A percentile compares a stretch with the other conserved stretches of the same genome.
Conservation (phyloP, 495 filamentous ascomycete species). For the Pyronema domesticum region DNA sequence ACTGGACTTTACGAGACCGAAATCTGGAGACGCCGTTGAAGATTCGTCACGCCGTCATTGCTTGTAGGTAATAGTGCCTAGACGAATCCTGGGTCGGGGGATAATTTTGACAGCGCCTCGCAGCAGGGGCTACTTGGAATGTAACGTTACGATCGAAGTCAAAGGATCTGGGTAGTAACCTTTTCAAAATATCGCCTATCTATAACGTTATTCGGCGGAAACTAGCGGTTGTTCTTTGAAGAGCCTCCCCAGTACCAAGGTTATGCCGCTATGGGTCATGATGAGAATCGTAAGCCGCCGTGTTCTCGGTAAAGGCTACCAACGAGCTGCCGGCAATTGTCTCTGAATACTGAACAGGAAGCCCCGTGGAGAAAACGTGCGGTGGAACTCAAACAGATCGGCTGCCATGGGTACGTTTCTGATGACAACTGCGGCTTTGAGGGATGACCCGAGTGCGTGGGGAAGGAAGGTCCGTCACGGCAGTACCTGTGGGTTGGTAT, state of each 20-base stretch:
- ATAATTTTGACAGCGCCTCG: not conserved
- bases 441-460: not conserved
- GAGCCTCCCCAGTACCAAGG: not conserved
- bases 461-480: not conserved
- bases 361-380: not conserved
- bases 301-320: not conserved
- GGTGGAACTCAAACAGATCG: not conserved
- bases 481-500: too few relatives aligned
- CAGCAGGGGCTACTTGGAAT: not conserved
- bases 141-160: not conserved
- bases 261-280: not conserved
- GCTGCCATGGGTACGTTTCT: not conserved
- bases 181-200: not conserved
- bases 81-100: not conserved
- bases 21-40: too few relatives aligned
- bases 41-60: too few relatives aligned
- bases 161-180: not conserved
- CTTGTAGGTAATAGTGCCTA: not conserved
- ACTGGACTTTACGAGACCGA: not conserved
- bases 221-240: not conserved
- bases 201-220: not conserved
- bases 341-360: not conserved
- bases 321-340: not conserved
- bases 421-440: not conserved
- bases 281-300: not conserved